Percentiles rank a stretch among this genome's conserved stretches.
phyloP scores from a whole-genome alignment of 2,329 filamentous ascomycete genomes.

The Colletotrichum sublineola region DNA sequence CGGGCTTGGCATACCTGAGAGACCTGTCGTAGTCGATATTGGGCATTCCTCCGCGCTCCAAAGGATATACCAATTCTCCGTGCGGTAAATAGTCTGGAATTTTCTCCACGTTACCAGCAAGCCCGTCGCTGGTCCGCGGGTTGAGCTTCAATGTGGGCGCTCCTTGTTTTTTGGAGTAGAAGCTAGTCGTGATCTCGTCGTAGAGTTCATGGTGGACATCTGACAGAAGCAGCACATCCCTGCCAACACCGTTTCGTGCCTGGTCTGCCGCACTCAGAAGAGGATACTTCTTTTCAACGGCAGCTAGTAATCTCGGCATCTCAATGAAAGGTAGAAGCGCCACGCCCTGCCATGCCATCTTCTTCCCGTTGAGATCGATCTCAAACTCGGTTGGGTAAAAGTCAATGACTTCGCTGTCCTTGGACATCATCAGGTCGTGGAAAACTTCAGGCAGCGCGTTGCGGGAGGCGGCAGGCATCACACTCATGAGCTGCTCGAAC shows the following conservation, averaged over 20 bases:
- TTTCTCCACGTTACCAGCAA: conserved; percentile 85
- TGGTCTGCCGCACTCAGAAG: conserved; percentile 82
- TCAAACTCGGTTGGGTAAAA: conserved; percentile 97
- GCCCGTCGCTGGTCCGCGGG: conserved; percentile 78
- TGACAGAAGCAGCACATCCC: conserved; percentile 86
- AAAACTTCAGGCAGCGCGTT: conserved; percentile 91
- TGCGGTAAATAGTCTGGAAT: conserved; percentile 88
- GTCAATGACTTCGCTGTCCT: conserved; percentile 92
- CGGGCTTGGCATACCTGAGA: conserved; percentile 73
- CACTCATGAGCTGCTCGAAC: conserved; percentile 98
- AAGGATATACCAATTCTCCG: conserved; percentile 81
- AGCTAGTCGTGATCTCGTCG: conserved; percentile 83
- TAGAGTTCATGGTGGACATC: conserved; percentile 85
- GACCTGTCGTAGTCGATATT: conserved; percentile 88
- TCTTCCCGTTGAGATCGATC: conserved; percentile 96
- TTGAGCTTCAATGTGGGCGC: conserved; percentile 78
- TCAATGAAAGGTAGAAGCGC: conserved; percentile 96
- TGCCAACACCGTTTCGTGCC: conserved; percentile 82
- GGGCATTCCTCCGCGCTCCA: conserved; percentile 79
- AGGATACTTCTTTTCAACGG: conserved; percentile 87
- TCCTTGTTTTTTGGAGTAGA: conserved; percentile 91
- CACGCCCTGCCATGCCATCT: conserved; percentile 98
- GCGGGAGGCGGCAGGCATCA: conserved; percentile 91
- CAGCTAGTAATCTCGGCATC: conserved; percentile 84
- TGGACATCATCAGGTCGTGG: conserved; percentile 89